Base-by-base conservation (phyloP, 148 eudicot genomes). In the Amaranthus palmeri region DNA sequence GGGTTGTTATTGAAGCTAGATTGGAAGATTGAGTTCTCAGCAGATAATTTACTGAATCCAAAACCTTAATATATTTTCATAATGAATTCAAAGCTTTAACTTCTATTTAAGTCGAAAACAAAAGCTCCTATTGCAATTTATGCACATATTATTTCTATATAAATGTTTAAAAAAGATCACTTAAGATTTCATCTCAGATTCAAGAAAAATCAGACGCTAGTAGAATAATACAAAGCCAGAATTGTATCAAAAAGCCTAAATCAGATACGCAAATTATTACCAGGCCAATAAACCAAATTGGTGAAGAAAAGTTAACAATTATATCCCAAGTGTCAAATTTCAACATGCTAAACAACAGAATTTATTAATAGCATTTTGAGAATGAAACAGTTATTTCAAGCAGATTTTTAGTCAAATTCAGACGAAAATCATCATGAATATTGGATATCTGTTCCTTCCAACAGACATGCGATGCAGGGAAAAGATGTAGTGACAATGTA, bases 401-500 rank as follows among this genome's bases (percentile, higher is more conserved):
- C n/a, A 3, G 5, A 7, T 40, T 11, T 54, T 40, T 6, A 68
- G 3, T 36, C 6, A 3, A 42, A 52, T 60, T 14, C 14, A 51
- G 1, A 53, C 53, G 46, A 25, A 36, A 25, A 52, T 10, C 18
- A 7, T 67, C 46, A 42, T 4, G 47, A 13, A 40, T 13, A 6
- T 53, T 25, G 25, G 45, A 14, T 0, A 10, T 54, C 7, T 18
- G 43, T 53, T 13, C 49, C 18, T 40, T 53, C 44, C 46, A 69
- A 57, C 17, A 70, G 36, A 25, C 36, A 25, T 25, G 46, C 18
- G 5, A 7, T 46, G 36, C 36, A 25, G 36, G 36, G 36, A 25
- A 47, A 75, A 5, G 62, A 52, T 36, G 3, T 52, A 61, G 2
- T 48, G 70, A 54, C 67, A 80, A 56, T 59, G 55, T 70, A 55